Percentiles rank a stretch among this genome's conserved stretches.
These are phyloP conservation scores for Penicillium sp. DNA, from an alignment of 2,329 filamentous ascomycete species.

Conservation along the genomic window DNA sequence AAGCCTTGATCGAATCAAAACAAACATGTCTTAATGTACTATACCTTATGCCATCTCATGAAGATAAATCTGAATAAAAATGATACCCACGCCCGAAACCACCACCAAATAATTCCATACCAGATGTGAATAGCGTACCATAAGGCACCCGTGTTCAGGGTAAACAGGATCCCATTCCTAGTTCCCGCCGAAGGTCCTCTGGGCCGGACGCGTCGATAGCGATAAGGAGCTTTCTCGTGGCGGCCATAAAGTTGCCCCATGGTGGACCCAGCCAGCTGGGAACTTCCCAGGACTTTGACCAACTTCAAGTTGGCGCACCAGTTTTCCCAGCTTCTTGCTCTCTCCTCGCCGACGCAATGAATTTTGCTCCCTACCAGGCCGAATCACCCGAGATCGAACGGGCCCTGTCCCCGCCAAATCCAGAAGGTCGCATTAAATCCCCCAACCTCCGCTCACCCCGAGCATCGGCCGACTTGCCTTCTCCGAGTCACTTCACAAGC, in stretches of 20 bases:
- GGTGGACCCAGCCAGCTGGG: no score
- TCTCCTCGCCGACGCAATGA: slow-evolving; percentile 59
- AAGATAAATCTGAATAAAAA: slow-evolving; percentile 23
- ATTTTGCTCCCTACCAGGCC: slow-evolving; percentile 97
- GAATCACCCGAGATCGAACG: slow-evolving; percentile 83
- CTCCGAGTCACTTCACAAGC: slow-evolving; percentile 44
- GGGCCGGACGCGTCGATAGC: slow-evolving; percentile 7
- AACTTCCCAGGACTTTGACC: not conserved
- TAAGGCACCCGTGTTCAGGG: no score
- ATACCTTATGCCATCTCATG: slow-evolving; percentile 5
- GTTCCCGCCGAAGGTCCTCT: no score
- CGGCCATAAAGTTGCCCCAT: no score
- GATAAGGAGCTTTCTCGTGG: slow-evolving; percentile 17
- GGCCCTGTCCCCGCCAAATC: slow-evolving; percentile 73
- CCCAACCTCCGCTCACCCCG: slow-evolving; percentile 59
- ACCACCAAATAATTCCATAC: no score
- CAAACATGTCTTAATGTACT: slow-evolving; percentile 23
- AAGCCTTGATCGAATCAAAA: slow-evolving; percentile 21
- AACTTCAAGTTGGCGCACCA: not conserved
- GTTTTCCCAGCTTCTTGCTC: not conserved
- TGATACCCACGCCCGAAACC: slow-evolving; percentile 25
- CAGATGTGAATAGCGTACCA: no score
- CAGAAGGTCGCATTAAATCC: slow-evolving; percentile 53
- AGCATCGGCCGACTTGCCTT: slow-evolving; percentile 48
- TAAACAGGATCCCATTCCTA: no score